These are phyloP conservation scores for Macrocystidia cucumis DNA, from an alignment of 1,284 basidiomycete species.

Conservation along the genomic window DNA sequence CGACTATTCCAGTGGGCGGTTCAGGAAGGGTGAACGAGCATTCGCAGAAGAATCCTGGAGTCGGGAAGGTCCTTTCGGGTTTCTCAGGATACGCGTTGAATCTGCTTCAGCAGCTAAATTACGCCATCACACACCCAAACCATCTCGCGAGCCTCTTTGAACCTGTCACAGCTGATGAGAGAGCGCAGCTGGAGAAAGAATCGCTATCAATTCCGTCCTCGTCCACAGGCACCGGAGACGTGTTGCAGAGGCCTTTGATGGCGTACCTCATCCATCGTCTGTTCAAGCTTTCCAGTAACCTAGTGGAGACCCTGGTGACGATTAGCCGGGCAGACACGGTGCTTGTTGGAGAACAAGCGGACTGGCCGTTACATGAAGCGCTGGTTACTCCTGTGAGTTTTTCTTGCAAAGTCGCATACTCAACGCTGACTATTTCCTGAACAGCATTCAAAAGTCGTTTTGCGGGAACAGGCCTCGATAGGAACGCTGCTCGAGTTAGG, in stretches of 20 bases:
- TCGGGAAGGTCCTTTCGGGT: conserved; percentile 55
- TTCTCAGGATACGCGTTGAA: conserved; percentile 62
- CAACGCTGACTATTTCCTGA: conserved; percentile 6
- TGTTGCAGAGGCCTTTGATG: conserved; percentile 61
- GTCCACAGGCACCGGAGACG: no score
- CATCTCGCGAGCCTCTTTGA: conserved; percentile 78
- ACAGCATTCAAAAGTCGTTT: conserved; percentile 75
- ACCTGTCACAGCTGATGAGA: conserved; percentile 73
- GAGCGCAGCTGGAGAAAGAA: conserved; percentile 57
- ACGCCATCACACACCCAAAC: conserved; percentile 86
- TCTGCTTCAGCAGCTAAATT: conserved; percentile 84
- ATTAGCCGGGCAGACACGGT: conserved; percentile 67
- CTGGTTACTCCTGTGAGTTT: conserved; percentile 67
- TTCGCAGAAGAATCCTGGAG: conserved; percentile 37
- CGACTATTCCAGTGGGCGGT: no score
- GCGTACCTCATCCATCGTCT: conserved; percentile 63
- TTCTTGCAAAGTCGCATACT: conserved; percentile 4
- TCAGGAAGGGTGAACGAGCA: no score
- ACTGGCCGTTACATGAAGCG: conserved; percentile 63
- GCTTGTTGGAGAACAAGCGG: conserved; percentile 57
- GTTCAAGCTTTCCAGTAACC: conserved; percentile 60
- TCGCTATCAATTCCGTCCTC: no score
- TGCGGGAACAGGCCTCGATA: conserved; percentile 70
- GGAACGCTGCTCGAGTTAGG: conserved; percentile 75
- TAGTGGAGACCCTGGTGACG: conserved; percentile 63